A percentile compares a stretch with the other conserved stretches of the same genome.
phyloP scores from a whole-genome alignment of 306 rosid species.

The Acacia confusa region DNA sequence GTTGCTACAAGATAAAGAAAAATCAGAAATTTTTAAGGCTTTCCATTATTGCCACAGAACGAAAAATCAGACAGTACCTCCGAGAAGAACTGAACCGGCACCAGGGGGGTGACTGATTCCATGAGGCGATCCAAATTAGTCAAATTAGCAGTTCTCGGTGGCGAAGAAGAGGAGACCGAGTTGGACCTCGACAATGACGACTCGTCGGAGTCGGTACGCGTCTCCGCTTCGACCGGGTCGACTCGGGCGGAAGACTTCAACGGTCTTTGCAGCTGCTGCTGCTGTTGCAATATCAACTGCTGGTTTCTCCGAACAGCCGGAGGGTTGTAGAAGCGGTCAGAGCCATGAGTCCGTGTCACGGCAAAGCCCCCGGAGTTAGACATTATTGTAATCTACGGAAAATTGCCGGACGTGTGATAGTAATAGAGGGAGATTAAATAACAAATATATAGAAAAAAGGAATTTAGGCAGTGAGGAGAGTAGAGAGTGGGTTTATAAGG shows the following conservation, averaged over 20 bases:
- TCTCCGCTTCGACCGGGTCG: constrained; percentile 11
- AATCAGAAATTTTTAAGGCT: not conserved
- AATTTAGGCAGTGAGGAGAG: not conserved
- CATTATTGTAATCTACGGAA: constrained; percentile 29
- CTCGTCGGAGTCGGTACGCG: constrained; percentile 21
- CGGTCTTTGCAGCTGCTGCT: constrained; percentile 14
- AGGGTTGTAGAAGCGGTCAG: constrained; percentile 33
- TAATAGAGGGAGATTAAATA: not conserved
- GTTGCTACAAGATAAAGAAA: not conserved
- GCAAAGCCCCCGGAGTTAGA: constrained; percentile 36
- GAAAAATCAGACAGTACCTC: constrained; percentile 26
- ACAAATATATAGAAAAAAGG: not conserved
- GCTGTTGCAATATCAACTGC: constrained; percentile 19
- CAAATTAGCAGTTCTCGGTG: constrained; percentile 6
- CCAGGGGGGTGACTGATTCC: constrained; percentile 29
- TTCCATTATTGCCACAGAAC: not conserved
- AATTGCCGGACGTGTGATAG: not conserved
- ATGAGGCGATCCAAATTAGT: constrained; percentile 34
- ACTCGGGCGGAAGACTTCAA: constrained; percentile 24
- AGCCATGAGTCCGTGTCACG: constrained; percentile 23
- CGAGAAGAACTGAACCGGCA: not conserved
- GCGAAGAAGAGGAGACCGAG: constrained; percentile 37
- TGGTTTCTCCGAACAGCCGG: constrained; percentile 27
- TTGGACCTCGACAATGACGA: constrained; percentile 31
- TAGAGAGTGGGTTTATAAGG: constrained; percentile 18